Evolutionary conservation across 176 grass and related monocot genomes (phyloP).

Genomic region (Musa schizocarpa): DNA sequence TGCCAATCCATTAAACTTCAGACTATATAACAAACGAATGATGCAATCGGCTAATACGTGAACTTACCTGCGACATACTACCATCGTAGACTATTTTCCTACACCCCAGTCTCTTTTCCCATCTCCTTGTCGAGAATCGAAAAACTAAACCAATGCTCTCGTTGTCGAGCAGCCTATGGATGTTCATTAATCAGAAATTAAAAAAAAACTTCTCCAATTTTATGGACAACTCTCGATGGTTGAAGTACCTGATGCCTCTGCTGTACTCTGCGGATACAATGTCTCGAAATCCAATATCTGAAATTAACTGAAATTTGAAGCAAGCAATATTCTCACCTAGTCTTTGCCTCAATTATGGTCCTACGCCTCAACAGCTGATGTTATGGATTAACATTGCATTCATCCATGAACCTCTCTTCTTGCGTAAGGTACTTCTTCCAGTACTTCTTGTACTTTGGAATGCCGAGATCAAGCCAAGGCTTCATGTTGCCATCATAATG

Average conservation of each 20-base stretch:
- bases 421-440: conserved; percentile 1
- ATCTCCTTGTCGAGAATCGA: neutral
- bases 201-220: no score
- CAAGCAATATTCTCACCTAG: neutral
- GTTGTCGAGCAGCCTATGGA: no score
- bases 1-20: neutral
- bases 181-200: no score
- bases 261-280: neutral
- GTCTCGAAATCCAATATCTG: neutral
- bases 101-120: neutral
- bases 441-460: conserved; percentile 7
- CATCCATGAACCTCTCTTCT: conserved; percentile 7
- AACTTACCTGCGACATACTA: neutral
- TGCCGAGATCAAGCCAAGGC: conserved; percentile 3
- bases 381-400: conserved; percentile 8
- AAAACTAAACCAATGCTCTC: neutral
- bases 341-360: neutral
- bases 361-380: neutral
- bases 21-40: conserved; percentile 4
- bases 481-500: conserved; percentile 1
- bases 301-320: neutral
- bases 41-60: neutral
- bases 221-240: neutral
- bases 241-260: neutral
- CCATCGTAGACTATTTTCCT: neutral